Percentiles rank a stretch among this genome's conserved stretches.
phyloP scores from a whole-genome alignment of 345 rosid genomes.

The Garcia nutans region DNA sequence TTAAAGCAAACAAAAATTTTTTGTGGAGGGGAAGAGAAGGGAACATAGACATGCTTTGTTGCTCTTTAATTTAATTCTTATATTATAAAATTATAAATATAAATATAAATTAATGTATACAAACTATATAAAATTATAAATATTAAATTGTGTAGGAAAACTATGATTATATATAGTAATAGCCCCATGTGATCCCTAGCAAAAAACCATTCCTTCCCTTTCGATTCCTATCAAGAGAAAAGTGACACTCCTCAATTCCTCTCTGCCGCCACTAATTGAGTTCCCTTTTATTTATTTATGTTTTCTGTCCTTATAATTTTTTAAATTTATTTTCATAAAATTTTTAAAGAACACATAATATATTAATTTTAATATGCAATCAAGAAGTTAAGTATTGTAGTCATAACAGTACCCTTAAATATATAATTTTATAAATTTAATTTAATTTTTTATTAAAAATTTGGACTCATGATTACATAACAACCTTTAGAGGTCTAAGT shows the following conservation, averaged over 20 bases:
- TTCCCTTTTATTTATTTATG: too few relatives aligned
- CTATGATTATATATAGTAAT: slow-evolving; percentile 1
- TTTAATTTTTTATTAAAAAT: too few relatives aligned
- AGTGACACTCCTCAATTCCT: slow-evolving; percentile 17
- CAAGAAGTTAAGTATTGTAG: too few relatives aligned
- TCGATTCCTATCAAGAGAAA: slow-evolving; percentile 4
- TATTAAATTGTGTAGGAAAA: slow-evolving; percentile 9
- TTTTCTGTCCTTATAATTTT: too few relatives aligned
- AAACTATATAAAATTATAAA: background rate
- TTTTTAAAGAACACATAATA: too few relatives aligned
- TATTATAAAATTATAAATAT: background rate
- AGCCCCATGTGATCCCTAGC: slow-evolving; percentile 26
- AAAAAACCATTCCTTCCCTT: background rate
- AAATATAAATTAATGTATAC: too few relatives aligned
- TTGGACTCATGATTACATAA: too few relatives aligned
- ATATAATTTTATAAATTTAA: too few relatives aligned
- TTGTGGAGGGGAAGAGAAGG: slow-evolving; percentile 15
- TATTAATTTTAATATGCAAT: too few relatives aligned
- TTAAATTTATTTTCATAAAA: too few relatives aligned
- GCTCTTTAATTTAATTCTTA: background rate
- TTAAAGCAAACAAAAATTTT: background rate
- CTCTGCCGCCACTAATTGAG: background rate
- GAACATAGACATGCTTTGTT: slow-evolving; percentile 14
- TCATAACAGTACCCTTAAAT: too few relatives aligned
- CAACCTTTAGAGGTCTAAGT: too few relatives aligned